Conservation (phyloP, 805 yeast species). For the Candida sanyiensis region DNA sequence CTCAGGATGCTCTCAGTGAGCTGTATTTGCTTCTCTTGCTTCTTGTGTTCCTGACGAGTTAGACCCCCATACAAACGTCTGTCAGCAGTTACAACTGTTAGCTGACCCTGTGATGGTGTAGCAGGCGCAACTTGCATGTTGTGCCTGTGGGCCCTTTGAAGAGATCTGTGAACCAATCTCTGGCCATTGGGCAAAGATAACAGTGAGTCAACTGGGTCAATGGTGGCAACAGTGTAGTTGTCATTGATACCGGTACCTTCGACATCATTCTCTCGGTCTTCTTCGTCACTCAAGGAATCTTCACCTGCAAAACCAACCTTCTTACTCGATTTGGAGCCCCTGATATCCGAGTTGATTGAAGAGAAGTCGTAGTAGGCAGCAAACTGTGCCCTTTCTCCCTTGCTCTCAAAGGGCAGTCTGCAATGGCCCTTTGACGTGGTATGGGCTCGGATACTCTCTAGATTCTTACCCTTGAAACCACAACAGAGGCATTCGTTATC, state of each 20-base stretch:
- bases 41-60: slow-evolving; percentile 52
- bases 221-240: slow-evolving; percentile 31
- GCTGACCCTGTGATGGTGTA: slow-evolving; percentile 53
- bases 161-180: slow-evolving; percentile 75
- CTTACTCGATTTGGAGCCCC: slow-evolving; percentile 25
- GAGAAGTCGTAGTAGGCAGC: slow-evolving; percentile 82
- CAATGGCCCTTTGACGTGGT: slow-evolving; percentile 82
- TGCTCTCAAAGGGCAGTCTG: slow-evolving; percentile 79
- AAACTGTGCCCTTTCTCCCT: slow-evolving; percentile 68
- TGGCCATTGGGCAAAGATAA: slow-evolving; percentile 72
- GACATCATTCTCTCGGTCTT: slow-evolving; percentile 19
- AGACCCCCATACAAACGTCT: slow-evolving; percentile 53
- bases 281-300: slow-evolving; percentile 24
- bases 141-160: slow-evolving; percentile 68
- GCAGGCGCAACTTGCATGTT: slow-evolving; percentile 40
- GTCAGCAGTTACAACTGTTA: slow-evolving; percentile 74
- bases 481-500: slow-evolving; percentile 85
- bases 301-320: slow-evolving; percentile 27
- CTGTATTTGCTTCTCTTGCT: slow-evolving; percentile 42
- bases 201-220: slow-evolving; percentile 56
- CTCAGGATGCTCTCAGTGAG: slow-evolving; percentile 40
- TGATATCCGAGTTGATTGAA: slow-evolving; percentile 46
- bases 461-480: slow-evolving; percentile 71
- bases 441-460: slow-evolving; percentile 88
- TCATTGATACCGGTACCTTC: slow-evolving; percentile 28